phyloP scores from a whole-genome alignment of 2,329 filamentous ascomycete genomes.

The Beauveria sp. region DNA sequence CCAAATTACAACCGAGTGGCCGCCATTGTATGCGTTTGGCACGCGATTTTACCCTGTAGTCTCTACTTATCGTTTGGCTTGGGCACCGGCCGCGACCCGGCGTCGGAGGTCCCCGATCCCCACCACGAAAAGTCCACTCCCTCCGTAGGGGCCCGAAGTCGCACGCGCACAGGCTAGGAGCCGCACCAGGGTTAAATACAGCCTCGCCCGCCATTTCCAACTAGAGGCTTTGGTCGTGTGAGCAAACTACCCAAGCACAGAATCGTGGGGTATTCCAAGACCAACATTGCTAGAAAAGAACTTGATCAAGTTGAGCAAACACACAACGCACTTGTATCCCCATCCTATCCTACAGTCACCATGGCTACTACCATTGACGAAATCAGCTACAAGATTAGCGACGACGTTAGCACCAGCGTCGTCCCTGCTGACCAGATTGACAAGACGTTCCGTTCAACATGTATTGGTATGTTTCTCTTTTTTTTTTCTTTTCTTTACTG shows the following conservation, averaged over 20 bases:
- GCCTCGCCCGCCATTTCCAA: background rate
- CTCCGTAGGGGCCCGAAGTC: constrained; percentile 10
- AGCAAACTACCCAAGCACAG: background rate
- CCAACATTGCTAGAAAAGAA: background rate
- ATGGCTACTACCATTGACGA: constrained; percentile 35
- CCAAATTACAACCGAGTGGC: background rate
- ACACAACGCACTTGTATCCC: background rate
- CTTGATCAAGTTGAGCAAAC: background rate
- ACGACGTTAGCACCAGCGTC: constrained; percentile 37
- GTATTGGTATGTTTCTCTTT: constrained; percentile 43
- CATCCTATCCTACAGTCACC: constrained; percentile 8
- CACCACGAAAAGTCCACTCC: constrained; percentile 8
- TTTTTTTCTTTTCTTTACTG: too few relatives aligned
- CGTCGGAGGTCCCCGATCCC: constrained; percentile 26
- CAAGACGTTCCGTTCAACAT: constrained; percentile 51
- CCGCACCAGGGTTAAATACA: constrained; percentile 1
- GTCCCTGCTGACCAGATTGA: constrained; percentile 51
- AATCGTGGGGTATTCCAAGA: background rate
- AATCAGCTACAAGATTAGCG: constrained; percentile 48
- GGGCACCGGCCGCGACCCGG: constrained; percentile 14
- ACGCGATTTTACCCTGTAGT: background rate
- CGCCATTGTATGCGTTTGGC: background rate
- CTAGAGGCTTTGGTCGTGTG: background rate
- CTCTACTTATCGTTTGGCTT: background rate
- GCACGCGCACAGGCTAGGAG: background rate